Conservation (phyloP, 2,329 filamentous ascomycete species). For the Fusarium sp. region DNA sequence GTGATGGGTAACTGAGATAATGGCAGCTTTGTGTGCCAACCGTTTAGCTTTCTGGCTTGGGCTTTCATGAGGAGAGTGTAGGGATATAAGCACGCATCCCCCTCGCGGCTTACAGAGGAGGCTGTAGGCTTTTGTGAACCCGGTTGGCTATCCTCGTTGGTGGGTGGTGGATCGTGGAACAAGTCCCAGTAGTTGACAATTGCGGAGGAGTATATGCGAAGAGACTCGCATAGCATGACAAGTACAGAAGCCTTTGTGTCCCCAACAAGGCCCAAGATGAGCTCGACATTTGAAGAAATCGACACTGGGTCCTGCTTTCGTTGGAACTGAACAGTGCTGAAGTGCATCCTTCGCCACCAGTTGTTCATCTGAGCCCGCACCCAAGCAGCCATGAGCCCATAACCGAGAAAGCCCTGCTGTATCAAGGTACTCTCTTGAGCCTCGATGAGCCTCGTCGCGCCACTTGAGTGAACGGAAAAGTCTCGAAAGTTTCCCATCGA, state of each 20-base stretch:
- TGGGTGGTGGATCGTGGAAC: too few relatives aligned
- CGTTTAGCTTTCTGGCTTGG: background rate
- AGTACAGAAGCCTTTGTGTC: conserved; percentile 2
- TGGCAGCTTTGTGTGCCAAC: conserved; percentile 8
- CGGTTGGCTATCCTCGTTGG: too few relatives aligned
- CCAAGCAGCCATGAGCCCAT: conserved; percentile 27
- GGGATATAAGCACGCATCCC: background rate
- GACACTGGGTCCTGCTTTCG: background rate
- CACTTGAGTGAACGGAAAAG: conserved; percentile 29
- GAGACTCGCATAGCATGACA: conserved; percentile 19
- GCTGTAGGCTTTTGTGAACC: too few relatives aligned
- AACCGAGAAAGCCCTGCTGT: background rate
- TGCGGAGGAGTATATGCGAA: conserved; percentile 1
- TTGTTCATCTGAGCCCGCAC: conserved; percentile 36
- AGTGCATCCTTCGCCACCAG: conserved; percentile 41
- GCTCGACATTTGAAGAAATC: background rate
- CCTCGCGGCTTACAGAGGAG: rapidly evolving
- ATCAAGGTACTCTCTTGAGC: background rate
- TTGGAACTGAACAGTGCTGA: conserved; percentile 31
- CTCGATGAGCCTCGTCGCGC: background rate
- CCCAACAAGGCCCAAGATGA: background rate
- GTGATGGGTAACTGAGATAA: conserved; percentile 5
- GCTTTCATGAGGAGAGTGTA: background rate
- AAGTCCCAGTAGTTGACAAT: conserved; percentile 2
- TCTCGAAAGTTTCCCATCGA: conserved; percentile 40